Percentiles rank a stretch among this genome's conserved stretches.
These are phyloP conservation scores for Climacium dendroides DNA, from an alignment of 225 moss, liverwort and hornwort genomes.

Conservation along the genomic window DNA sequence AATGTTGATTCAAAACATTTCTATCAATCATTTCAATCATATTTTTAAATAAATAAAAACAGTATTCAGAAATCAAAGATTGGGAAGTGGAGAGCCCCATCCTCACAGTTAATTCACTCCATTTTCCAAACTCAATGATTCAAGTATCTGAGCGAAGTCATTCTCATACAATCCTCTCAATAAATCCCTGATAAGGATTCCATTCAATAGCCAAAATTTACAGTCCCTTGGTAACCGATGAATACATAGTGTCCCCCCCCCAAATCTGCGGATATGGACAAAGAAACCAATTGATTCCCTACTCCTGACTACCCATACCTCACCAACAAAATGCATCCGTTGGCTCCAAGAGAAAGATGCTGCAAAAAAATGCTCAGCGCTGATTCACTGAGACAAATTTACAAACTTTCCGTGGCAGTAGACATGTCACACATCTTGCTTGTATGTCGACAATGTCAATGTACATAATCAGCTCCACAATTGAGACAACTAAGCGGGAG, in stretches of 20 bases:
- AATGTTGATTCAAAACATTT: not conserved
- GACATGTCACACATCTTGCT: not conserved
- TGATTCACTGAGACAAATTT: conserved; percentile 2
- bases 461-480: conserved; percentile 18
- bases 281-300: conserved; percentile 15
- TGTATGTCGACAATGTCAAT: conserved; percentile 10
- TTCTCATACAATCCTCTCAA: not conserved
- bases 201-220: conserved; percentile 29
- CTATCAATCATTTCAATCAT: not conserved
- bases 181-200: not conserved
- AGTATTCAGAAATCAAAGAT: not conserved
- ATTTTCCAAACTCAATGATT: not conserved
- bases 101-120: not conserved
- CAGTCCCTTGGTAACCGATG: conserved; percentile 4
- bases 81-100: not conserved
- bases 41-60: not conserved
- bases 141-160: not conserved
- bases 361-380: not conserved
- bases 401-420: conserved; percentile 1
- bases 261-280: conserved; percentile 27
- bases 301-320: conserved; percentile 11
- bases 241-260: not conserved
- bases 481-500: not conserved
- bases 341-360: not conserved
- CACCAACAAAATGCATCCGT: conserved; percentile 9